Base-by-base conservation (phyloP, 2,329 filamentous ascomycete genomes). In the Blastomyces silverae region DNA sequence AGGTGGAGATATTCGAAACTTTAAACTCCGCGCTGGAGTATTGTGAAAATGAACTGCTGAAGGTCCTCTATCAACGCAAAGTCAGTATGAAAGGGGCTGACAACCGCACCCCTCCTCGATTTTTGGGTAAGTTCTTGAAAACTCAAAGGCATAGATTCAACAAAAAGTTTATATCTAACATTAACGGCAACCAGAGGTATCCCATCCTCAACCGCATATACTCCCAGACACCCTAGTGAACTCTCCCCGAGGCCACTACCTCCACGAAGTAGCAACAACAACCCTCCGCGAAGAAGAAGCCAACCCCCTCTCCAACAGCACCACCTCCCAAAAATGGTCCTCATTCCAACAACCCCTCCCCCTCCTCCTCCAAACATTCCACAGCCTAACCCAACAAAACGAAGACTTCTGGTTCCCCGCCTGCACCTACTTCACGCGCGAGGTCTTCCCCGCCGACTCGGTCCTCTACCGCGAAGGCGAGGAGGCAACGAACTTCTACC, bases 371-470 rank as follows among this genome's bases (percentile, higher is more conserved):
- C 93, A 97, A 74, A 91, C 94, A n/a, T 97, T 99, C 79, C 89
- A 94, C 73, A 90, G 91, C 56, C 81, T 97, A 15, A 95, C 90
- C 62, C 81, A 86, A 62, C 87, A 90, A 75, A 94, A 93, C 72
- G 92, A 96, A 75, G 92, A 97, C 76, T 97, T 97, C 74, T 99
- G 94, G 94, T 93, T 92, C 76, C 86, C 86, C 1, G 88, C 87
- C 0, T 85, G 86, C 4, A 81, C 84, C 0, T 97, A 89, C 78
- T 97, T 99, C 73, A 78, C 80, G 50, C 85, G 86, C 56, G 85
- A 85, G 67, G 85, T 89, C 66, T 90, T 88, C 68, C 70, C 82
- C 0, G 83, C 87, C 0, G 91, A 90, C 3, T 87, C 87, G 0
- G 81, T 91, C 2, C 80, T 99, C 1, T 99, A 93, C 77, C 82